Percentiles rank a stretch among this genome's conserved stretches.
Conservation (phyloP, 192 early-diverging fungal genomes). For the Phlyctochytrium planicorne region DNA sequence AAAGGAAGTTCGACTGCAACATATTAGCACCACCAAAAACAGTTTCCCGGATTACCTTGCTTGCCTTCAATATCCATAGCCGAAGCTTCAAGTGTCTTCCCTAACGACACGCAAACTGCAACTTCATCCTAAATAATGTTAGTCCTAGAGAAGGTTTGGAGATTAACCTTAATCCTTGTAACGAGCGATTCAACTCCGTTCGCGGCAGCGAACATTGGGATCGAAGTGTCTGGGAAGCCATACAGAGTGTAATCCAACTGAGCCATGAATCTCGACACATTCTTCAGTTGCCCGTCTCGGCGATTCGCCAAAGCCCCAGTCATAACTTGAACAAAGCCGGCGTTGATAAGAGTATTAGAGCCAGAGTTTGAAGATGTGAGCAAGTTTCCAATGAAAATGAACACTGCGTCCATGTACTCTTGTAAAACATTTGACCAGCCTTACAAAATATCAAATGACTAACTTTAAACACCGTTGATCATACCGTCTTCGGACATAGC, state of each 20-base stretch:
- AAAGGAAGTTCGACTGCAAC: conserved; percentile 51
- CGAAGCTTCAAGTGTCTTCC: too few species aligned
- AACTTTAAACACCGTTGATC: background rate
- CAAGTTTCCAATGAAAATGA: conserved; percentile 66
- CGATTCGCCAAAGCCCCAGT: conserved; percentile 70
- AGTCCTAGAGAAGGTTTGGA: background rate
- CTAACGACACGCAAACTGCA: too few species aligned
- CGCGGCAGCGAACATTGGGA: conserved; percentile 77
- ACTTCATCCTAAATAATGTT: too few species aligned
- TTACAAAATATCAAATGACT: background rate
- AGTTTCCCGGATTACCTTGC: background rate
- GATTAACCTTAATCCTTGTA: conserved; percentile 71
- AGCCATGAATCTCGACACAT: conserved; percentile 62
- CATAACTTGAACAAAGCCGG: conserved; percentile 84
- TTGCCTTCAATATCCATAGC: background rate
- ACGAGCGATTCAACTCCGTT: conserved; percentile 80
- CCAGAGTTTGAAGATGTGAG: conserved; percentile 79
- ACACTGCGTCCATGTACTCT: conserved; percentile 84
- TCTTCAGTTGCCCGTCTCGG: conserved; percentile 55
- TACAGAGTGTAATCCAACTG: conserved; percentile 83
- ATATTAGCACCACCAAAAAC: conserved; percentile 3
- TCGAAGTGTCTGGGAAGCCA: conserved; percentile 65
- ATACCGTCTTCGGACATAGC: conserved; percentile 41
- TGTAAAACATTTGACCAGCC: conserved; percentile 36
- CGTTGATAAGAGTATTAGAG: conserved; percentile 85